Evolutionary conservation across 1,284 basidiomycete species (phyloP), one percentile per base, ranked within the genome.

Genomic region (Austroboletus niveus): DNA sequence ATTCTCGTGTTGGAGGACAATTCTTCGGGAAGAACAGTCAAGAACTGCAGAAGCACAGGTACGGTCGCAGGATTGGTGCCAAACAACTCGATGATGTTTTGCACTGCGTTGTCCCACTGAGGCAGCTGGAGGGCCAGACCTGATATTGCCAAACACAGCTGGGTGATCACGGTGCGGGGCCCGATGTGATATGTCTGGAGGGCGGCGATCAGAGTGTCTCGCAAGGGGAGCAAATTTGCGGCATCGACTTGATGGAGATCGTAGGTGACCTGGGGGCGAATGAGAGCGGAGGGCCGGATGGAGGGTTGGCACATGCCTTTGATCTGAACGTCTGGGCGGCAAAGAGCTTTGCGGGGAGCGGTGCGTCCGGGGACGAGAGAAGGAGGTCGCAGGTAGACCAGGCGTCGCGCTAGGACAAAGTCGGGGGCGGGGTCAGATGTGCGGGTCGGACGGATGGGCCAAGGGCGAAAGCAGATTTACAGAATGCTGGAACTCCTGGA

Each of bases 401-500:
- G 62, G 97, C 96, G 71, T 98, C 92, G 67, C 85, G 81, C 92
- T 98, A 81, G 72, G 74, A 75, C 74, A 77, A 74, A 71, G 69
- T 50, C 52, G 69, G 71, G 69, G 71, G 74, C 62, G 61, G 68
- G 67, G 80, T 87, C 75, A 85, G 83, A 84, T 73, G 74, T 70
- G 75, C 69, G 71, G 74, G 76, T 75, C 69, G 77, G 63, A 75
- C 61, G 65, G 62, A 47, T 69, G 79, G 80, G 76, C 79, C 77
- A 81, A 70, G 79, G 78, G 79, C 76, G 81, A 84, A 81, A 84
- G 73, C 81, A 84, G 73, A 91, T 85, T 85, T 84, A 95, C 93
- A 75, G 92, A 93, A 77, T 96, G 94, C 75, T 97, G 94, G 69
- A 96, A 97, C 72, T 94, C 91, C 75, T 94, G 89, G 56, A 97